phyloP scores from a whole-genome alignment of 2,329 filamentous ascomycete genomes.

The Ceratocystis papillata region DNA sequence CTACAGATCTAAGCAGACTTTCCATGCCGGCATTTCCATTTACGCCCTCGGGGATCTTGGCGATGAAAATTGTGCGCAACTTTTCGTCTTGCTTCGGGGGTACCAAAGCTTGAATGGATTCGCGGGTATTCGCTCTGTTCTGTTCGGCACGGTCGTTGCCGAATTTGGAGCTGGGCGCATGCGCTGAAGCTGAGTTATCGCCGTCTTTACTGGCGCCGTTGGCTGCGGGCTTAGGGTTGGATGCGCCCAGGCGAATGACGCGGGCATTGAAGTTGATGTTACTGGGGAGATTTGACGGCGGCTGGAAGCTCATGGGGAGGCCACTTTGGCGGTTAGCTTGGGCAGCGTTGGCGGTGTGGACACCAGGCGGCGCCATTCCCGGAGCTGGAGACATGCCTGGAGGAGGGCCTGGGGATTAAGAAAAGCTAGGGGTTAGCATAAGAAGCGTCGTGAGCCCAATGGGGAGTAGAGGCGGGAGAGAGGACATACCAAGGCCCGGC shows the following conservation, averaged over 20 bases:
- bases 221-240: slow-evolving; percentile 50
- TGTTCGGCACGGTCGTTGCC: slow-evolving; percentile 53
- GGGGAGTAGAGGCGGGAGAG: slow-evolving; percentile 6
- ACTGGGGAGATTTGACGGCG: slow-evolving; percentile 71
- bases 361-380: slow-evolving; percentile 66
- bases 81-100: slow-evolving; percentile 87
- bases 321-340: slow-evolving; percentile 71
- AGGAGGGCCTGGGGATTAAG: slow-evolving; percentile 50
- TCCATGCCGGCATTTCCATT: slow-evolving; percentile 68
- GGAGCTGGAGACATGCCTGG: slow-evolving; percentile 72
- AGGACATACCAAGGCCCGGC: slow-evolving; percentile 65
- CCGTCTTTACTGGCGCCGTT: slow-evolving; percentile 36
- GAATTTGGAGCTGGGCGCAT: slow-evolving; percentile 27
- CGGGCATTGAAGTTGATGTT: slow-evolving; percentile 98
- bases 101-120: slow-evolving; percentile 59
- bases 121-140: slow-evolving; percentile 54
- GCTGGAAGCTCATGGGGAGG: slow-evolving; percentile 74
- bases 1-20: slow-evolving; percentile 63
- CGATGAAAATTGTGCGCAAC: slow-evolving; percentile 79
- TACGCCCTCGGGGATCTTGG: slow-evolving; percentile 68
- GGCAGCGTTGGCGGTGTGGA: slow-evolving; percentile 61
- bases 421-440: not conserved
- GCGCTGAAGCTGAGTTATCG: slow-evolving; percentile 32
- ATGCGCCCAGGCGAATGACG: slow-evolving; percentile 83
- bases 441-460: slow-evolving; percentile 14